A percentile compares a stretch with the other conserved stretches of the same genome.
Evolutionary conservation across 208 protist genomes (phyloP).

Genomic region (Phytomonas francai): DNA sequence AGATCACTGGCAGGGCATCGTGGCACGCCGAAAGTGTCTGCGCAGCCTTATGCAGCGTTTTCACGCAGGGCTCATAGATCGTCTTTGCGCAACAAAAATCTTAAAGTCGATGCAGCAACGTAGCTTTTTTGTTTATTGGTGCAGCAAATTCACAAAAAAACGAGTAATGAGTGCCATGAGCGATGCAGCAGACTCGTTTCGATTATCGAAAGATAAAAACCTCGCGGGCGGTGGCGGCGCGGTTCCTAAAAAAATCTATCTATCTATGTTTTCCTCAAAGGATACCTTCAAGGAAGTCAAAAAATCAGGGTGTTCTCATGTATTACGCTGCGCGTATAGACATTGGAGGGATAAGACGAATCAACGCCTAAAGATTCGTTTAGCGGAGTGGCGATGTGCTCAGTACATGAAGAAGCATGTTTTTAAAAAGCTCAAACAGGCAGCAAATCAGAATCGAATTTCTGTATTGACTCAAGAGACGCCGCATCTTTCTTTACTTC

Average conservation of each 20-base stretch:
- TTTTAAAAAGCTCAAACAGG: not conserved
- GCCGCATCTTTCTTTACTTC: not conserved
- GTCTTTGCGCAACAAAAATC: conserved; percentile 10
- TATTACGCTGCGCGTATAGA: not conserved
- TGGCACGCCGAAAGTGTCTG: not conserved
- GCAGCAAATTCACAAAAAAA: conserved; percentile 11
- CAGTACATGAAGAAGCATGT: conserved; percentile 18
- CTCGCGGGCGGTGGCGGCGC: not conserved
- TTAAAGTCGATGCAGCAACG: conserved; percentile 7
- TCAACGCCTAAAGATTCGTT: conserved; percentile 21
- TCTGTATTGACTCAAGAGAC: not conserved
- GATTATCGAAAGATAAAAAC: conserved; percentile 7
- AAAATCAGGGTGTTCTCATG: not conserved
- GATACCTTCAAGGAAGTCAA: not conserved
- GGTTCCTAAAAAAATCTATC: not conserved
- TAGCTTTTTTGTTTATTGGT: conserved; percentile 24
- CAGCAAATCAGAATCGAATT: not conserved
- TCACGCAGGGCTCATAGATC: conserved; percentile 11
- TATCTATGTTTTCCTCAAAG: not conserved
- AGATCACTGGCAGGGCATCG: conserved; percentile 20
- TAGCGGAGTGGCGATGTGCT: conserved; percentile 22
- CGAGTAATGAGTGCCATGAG: conserved; percentile 9
- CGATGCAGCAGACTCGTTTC: conserved; percentile 11
- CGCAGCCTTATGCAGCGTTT: conserved; percentile 10
- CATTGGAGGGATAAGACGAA: conserved; percentile 34